A percentile compares a stretch with the other conserved stretches of the same genome.
These are phyloP conservation scores for Strobilomyces dryophilus DNA, from an alignment of 768 basidiomycete genomes.

Conservation along the genomic window DNA sequence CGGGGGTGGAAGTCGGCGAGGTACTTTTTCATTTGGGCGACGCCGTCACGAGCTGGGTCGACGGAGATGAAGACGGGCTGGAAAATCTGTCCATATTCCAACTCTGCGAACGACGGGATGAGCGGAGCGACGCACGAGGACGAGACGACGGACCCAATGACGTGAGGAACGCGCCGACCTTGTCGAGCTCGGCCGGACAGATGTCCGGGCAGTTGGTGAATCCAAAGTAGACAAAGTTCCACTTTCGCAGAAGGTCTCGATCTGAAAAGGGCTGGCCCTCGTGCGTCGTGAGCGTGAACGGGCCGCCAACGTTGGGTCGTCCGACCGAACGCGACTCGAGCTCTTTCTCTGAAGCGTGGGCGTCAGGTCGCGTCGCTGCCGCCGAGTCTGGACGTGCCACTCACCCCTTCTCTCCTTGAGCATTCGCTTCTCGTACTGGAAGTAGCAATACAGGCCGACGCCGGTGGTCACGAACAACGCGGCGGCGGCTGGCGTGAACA, in stretches of 20 bases:
- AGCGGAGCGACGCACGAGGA: background rate
- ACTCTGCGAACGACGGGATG: constrained; percentile 43
- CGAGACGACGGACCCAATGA: constrained; percentile 52
- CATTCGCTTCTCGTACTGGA: constrained; percentile 79
- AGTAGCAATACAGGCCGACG: constrained; percentile 80
- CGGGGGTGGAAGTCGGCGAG: constrained; percentile 87
- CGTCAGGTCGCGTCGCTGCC: background rate
- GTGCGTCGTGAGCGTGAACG: constrained; percentile 73
- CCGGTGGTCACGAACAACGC: constrained; percentile 82
- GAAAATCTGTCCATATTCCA: constrained; percentile 64
- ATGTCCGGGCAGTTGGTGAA: constrained; percentile 99
- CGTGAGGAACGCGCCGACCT: constrained; percentile 76
- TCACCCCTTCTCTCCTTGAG: constrained; percentile 72
- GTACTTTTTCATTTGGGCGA: constrained; percentile 57
- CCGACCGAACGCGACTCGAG: constrained; percentile 71
- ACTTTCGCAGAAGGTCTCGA: constrained; percentile 80
- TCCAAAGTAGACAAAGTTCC: constrained; percentile 95
- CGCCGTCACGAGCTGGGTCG: constrained; percentile 88
- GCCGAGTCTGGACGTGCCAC: constrained; percentile 18
- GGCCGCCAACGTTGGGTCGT: constrained; percentile 85
- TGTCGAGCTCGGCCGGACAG: constrained; percentile 96
- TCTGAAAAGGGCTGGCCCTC: constrained; percentile 73
- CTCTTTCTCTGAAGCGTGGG: constrained; percentile 57
- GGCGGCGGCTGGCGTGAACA: constrained; percentile 88
- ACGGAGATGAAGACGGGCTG: constrained; percentile 94